A percentile compares a stretch with the other conserved stretches of the same genome.
phyloP scores from a whole-genome alignment of 768 basidiomycete genomes.

The Ramaria sp. region DNA sequence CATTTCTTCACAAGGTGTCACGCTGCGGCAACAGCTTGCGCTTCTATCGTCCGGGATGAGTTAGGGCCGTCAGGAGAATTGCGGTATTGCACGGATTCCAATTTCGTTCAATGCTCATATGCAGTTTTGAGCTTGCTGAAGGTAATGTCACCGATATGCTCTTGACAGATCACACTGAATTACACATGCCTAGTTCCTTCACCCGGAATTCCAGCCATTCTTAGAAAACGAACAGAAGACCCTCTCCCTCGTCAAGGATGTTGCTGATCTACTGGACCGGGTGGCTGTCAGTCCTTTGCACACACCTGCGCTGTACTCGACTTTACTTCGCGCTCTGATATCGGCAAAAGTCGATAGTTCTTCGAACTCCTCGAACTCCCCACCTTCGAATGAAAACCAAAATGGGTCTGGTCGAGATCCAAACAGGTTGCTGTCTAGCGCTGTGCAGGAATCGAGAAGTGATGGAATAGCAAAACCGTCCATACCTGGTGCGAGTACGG shows the following conservation, averaged over 20 bases:
- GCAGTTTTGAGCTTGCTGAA: constrained; percentile 88
- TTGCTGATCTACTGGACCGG: constrained; percentile 68
- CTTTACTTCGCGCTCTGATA: constrained; percentile 70
- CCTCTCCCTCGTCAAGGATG: constrained; percentile 61
- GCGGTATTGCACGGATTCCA: constrained; percentile 80
- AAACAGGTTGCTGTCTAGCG: neutral
- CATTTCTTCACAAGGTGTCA: constrained; percentile 81
- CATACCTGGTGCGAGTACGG: neutral
- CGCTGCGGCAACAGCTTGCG: constrained; percentile 57
- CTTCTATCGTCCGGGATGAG: constrained; percentile 63
- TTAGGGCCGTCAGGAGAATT: constrained; percentile 68
- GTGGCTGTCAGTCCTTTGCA: constrained; percentile 72
- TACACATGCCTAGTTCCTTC: constrained; percentile 45
- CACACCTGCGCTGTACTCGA: constrained; percentile 83
- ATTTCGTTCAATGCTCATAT: constrained; percentile 88
- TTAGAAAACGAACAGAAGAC: constrained; percentile 65
- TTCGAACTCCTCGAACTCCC: neutral
- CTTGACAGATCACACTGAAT: neutral
- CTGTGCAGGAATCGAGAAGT: neutral
- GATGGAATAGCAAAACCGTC: neutral
- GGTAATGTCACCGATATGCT: constrained; percentile 32
- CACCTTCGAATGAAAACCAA: neutral
- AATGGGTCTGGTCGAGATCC: neutral
- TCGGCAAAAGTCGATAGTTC: constrained; percentile 32
- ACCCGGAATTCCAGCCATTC: constrained; percentile 73